Evolutionary conservation across 129 eudicot species (phyloP), one percentile per base, ranked within the genome.

Genomic region (Erigeron canadensis): DNA sequence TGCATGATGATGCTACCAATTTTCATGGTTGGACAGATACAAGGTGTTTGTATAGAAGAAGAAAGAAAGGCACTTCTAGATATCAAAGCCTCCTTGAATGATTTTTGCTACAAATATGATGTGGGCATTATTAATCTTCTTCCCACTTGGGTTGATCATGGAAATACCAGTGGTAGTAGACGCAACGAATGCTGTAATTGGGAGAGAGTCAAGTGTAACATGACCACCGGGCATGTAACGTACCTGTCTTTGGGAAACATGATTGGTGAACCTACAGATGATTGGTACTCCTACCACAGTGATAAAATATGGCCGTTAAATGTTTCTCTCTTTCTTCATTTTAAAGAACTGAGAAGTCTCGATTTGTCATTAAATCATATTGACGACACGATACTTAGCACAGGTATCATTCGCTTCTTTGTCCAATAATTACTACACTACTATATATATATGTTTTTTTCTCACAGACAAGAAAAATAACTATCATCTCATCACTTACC

Each of bases 311-410:
- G 34, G 34, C 34, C 1, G 34, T 23, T 23, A 23, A 23, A 23
- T 2, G 34, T 23, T 23, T 23, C 34, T 23, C 34, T 23, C 34
- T 23, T 23, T 23, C 1, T 74, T 50, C 71, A 51, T 5, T 74
- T 74, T 39, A 48, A 74, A 74, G 71, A 74, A 63, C 51, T 74
- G n/a, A 39, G 11, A 50, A 74, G 71, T 50, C 78, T 74, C 37
- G 43, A 63, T 63, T 51, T 74, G 28, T 63, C 71, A 18, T 16
- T 4, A 4, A 15, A 74, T 40, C 13, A 5, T 63, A 50, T 74
- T 48, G 54, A 63, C 38, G 42, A 41, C 8, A 1, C 0, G 5
- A 19, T 73, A 21, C 7, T 50, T 17, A 48, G 22, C n/a, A 74
- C 55, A 50, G 78, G 75, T 54, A 54, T 22, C 28, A 9, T 11